phyloP scores from a whole-genome alignment of 169 alveolate genomes.

The Toxoplasma gondii region DNA sequence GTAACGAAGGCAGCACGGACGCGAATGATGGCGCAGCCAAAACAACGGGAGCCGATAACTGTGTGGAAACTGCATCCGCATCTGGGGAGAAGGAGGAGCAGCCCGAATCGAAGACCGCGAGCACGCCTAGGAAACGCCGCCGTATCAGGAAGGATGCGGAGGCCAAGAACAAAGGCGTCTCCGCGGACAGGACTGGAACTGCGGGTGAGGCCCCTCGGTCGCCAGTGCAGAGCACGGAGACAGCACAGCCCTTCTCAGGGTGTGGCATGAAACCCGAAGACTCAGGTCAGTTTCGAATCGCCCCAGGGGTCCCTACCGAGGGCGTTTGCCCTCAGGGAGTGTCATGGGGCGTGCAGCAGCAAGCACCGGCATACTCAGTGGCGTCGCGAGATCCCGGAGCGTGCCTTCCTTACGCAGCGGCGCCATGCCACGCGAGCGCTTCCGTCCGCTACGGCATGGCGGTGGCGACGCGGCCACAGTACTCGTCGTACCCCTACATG shows the following conservation, averaged over 20 bases:
- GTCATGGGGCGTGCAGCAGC: not conserved
- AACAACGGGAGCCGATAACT: not conserved
- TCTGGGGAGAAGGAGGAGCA: not conserved
- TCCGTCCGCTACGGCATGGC: not conserved
- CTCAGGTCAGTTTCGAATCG: not conserved
- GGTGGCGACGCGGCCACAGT: not conserved
- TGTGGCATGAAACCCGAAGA: not conserved
- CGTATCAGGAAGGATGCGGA: slow-evolving; percentile 11
- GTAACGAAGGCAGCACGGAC: not conserved
- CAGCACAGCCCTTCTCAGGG: not conserved
- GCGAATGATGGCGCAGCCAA: not conserved
- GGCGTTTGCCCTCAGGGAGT: not conserved
- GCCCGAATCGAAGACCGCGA: not conserved
- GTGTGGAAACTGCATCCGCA: not conserved
- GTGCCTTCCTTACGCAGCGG: not conserved
- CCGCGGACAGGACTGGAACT: not conserved
- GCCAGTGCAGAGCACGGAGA: not conserved
- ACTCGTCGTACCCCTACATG: not conserved
- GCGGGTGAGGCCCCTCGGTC: not conserved
- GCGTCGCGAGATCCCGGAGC: not conserved
- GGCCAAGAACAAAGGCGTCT: not conserved
- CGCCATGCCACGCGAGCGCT: not conserved
- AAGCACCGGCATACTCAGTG: not conserved
- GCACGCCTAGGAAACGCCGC: slow-evolving; percentile 2
- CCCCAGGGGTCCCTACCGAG: not conserved